A percentile compares a stretch with the other conserved stretches of the same genome.
Conservation (phyloP, 139 green algal genomes). For the Pseudopediastrum boryanum region DNA sequence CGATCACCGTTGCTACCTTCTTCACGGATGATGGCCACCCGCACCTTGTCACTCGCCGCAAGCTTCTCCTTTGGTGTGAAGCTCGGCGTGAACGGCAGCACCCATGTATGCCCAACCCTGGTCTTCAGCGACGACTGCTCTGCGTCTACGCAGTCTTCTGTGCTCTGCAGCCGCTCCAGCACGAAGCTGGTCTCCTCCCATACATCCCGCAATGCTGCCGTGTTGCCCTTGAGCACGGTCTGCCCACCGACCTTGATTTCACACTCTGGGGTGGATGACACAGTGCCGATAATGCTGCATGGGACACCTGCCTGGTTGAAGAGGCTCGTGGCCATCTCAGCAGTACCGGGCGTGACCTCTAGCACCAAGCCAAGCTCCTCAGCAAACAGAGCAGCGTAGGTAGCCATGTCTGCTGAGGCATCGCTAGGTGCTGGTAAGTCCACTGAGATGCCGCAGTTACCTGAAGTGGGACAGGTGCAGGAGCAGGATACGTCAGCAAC, state of each 20-base stretch:
- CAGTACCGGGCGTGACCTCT: slow-evolving; percentile 77
- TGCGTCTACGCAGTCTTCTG: slow-evolving; percentile 80
- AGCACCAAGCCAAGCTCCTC: slow-evolving; percentile 97
- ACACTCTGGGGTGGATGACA: slow-evolving; percentile 34
- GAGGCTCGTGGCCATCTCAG: slow-evolving; percentile 55
- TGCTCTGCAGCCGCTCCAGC: slow-evolving; percentile 83
- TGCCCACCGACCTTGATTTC: slow-evolving; percentile 69
- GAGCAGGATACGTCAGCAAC: slow-evolving; percentile 11
- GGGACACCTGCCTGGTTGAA: slow-evolving; percentile 79
- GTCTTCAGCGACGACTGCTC: slow-evolving; percentile 72
- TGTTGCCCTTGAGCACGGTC: slow-evolving; percentile 47
- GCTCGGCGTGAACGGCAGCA: slow-evolving; percentile 77
- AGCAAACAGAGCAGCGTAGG: slow-evolving; percentile 82
- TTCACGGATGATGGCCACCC: slow-evolving; percentile 93
- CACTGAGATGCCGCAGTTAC: slow-evolving; percentile 72
- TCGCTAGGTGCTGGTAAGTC: slow-evolving; percentile 61
- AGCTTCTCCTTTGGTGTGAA: slow-evolving; percentile 78
- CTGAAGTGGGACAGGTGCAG: slow-evolving; percentile 30
- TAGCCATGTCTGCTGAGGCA: slow-evolving; percentile 34
- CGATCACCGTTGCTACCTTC: slow-evolving; percentile 98
- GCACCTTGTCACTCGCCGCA: slow-evolving; percentile 60
- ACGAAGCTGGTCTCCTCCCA: slow-evolving; percentile 97
- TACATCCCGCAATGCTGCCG: slow-evolving; percentile 72
- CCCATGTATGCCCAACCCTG: slow-evolving; percentile 77
- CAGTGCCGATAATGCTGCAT: slow-evolving; percentile 72